A percentile compares a stretch with the other conserved stretches of the same genome.
These are phyloP conservation scores for Umbelopsis vinacea DNA, from an alignment of 192 early-diverging fungal genomes.

Conservation along the genomic window DNA sequence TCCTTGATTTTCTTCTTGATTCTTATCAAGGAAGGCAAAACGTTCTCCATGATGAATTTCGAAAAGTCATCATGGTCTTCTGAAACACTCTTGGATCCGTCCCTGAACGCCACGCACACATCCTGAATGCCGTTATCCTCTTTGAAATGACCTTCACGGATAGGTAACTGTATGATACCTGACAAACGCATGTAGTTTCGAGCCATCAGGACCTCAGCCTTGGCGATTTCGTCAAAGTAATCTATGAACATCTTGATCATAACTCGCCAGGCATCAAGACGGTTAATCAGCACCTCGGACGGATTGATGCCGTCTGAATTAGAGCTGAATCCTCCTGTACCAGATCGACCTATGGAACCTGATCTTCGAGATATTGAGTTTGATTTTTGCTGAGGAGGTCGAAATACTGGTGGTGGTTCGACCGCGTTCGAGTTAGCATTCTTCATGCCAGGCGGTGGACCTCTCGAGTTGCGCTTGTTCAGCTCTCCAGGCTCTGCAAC, in stretches of 20 bases:
- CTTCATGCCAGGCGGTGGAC: not conserved
- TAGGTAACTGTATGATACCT: not conserved
- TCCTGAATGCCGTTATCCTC: slow-evolving; percentile 43
- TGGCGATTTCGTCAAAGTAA: slow-evolving; percentile 45
- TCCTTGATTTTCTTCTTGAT: slow-evolving; percentile 51
- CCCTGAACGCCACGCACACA: slow-evolving; percentile 39
- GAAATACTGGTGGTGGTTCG: slow-evolving; percentile 7
- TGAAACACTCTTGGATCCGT: slow-evolving; percentile 39
- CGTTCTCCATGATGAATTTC: slow-evolving; percentile 37
- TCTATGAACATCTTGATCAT: slow-evolving; percentile 44
- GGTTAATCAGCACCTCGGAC: slow-evolving; percentile 42
- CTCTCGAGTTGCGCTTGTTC: not conserved
- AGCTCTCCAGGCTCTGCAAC: not conserved
- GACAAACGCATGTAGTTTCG: not conserved
- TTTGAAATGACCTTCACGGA: slow-evolving; percentile 29
- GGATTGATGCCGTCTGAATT: slow-evolving; percentile 30
- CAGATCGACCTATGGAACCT: not conserved
- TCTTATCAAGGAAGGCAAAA: slow-evolving; percentile 40
- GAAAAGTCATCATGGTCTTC: slow-evolving; percentile 44
- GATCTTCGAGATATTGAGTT: slow-evolving; percentile 9
- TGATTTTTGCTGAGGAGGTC: not conserved
- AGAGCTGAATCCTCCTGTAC: not conserved
- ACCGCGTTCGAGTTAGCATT: not conserved
- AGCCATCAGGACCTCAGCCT: slow-evolving; percentile 30
- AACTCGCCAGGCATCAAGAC: slow-evolving; percentile 41